A percentile compares a stretch with the other conserved stretches of the same genome.
These are phyloP conservation scores for Curvularia hawaiiensis DNA, from an alignment of 2,329 filamentous ascomycete species.

Conservation along the genomic window DNA sequence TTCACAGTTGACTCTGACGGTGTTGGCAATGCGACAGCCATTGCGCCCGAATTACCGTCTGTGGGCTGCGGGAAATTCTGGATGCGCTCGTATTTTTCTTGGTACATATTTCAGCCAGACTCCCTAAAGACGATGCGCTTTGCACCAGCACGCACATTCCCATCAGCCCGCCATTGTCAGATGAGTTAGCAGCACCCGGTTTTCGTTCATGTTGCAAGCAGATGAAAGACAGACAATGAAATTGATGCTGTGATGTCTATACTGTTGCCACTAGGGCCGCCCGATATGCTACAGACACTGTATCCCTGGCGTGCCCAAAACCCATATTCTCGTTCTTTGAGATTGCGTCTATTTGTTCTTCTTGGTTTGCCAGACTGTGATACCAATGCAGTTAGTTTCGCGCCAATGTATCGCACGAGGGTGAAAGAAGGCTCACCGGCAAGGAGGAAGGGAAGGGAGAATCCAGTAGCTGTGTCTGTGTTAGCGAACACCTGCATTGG, in stretches of 20 bases:
- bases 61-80: neutral
- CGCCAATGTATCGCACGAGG: neutral
- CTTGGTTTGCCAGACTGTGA: slow-evolving; percentile 68
- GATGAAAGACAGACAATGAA: slow-evolving; percentile 39
- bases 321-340: slow-evolving; percentile 18
- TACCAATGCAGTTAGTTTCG: slow-evolving; percentile 25
- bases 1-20: slow-evolving; percentile 1
- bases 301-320: slow-evolving; percentile 23
- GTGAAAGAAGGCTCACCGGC: slow-evolving; percentile 58
- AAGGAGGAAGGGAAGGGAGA: slow-evolving; percentile 65
- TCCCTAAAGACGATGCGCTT: neutral
- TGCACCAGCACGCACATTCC: neutral
- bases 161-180: neutral
- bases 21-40: neutral
- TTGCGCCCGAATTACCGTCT: neutral
- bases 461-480: slow-evolving; percentile 58
- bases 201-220: neutral
- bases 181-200: slow-evolving; percentile 1
- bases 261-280: slow-evolving; percentile 36
- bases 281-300: slow-evolving; percentile 42
- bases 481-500: slow-evolving; percentile 44
- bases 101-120: neutral
- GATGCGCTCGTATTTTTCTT: neutral
- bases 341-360: slow-evolving; percentile 58
- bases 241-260: slow-evolving; percentile 45